Evolutionary conservation across 75 land plant genomes (phyloP).

Genomic region (Isoetes taiwanensis): DNA sequence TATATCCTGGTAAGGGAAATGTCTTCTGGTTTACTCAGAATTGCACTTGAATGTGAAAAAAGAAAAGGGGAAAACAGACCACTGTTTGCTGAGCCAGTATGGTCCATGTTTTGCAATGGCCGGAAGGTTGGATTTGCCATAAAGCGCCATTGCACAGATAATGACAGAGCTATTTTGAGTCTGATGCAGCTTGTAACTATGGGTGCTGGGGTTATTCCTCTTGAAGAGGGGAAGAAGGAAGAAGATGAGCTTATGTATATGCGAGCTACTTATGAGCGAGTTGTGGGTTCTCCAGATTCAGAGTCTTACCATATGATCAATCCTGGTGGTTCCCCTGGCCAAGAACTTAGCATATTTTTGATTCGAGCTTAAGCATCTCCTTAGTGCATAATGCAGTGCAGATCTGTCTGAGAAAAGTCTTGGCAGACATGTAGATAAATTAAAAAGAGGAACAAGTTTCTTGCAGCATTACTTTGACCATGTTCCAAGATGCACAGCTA

Average conservation of each 20-base stretch:
- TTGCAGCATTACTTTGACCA: no score
- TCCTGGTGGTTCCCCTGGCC: conserved; percentile 45
- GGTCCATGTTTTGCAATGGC: conserved; percentile 61
- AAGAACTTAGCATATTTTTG: conserved; percentile 50
- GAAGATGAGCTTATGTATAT: conserved; percentile 46
- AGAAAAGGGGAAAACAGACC: conserved; percentile 2
- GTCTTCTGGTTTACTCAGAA: conserved; percentile 38
- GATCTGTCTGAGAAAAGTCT: no score
- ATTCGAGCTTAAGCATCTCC: no score
- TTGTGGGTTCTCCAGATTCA: conserved; percentile 60
- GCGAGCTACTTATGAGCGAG: conserved; percentile 45
- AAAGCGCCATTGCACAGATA: conserved; percentile 10
- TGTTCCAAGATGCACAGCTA: no score
- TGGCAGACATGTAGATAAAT: no score
- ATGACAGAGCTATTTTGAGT: conserved; percentile 14
- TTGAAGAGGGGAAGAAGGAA: no score
- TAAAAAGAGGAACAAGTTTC: no score
- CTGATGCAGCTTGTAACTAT: conserved; percentile 32
- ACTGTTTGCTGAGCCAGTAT: conserved; percentile 36
- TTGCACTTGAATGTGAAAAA: conserved; percentile 37
- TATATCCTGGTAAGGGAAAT: conserved; percentile 37
- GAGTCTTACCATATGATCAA: conserved; percentile 56
- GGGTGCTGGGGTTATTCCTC: conserved; percentile 62
- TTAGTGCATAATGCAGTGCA: no score
- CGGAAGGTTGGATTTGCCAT: conserved; percentile 46